phyloP scores from a whole-genome alignment of 1,284 basidiomycete genomes.

The Ustilago sp. region DNA sequence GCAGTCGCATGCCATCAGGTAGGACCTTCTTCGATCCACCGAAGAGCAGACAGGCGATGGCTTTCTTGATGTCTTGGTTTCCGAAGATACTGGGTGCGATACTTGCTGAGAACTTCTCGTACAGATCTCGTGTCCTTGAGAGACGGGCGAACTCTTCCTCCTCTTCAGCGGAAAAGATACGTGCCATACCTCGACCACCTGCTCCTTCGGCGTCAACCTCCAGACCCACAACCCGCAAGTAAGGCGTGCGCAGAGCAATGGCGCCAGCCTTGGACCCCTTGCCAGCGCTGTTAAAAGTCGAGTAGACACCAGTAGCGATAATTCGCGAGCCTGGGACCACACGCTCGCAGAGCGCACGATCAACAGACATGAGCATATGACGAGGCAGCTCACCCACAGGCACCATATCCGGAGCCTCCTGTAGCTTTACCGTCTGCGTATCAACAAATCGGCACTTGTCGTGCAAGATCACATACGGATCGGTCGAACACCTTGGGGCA shows the following conservation, averaged over 20 bases:
- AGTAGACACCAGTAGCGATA: slow-evolving; percentile 95
- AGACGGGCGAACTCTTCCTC: slow-evolving; percentile 95
- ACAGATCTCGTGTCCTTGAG: slow-evolving; percentile 88
- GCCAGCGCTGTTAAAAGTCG: slow-evolving; percentile 85
- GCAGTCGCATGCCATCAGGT: slow-evolving; percentile 95
- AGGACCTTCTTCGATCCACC: slow-evolving; percentile 98
- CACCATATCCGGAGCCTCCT: slow-evolving; percentile 99
- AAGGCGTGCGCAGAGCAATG: slow-evolving; percentile 91
- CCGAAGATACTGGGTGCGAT: slow-evolving; percentile 98
- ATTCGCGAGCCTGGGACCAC: slow-evolving; percentile 90
- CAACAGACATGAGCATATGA: slow-evolving; percentile 92
- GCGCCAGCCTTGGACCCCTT: slow-evolving; percentile 58
- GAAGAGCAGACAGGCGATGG: slow-evolving; percentile 92
- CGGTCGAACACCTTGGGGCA: slow-evolving; percentile 91
- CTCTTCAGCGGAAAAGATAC: slow-evolving; percentile 89
- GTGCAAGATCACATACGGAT: slow-evolving; percentile 96
- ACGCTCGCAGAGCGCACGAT: slow-evolving; percentile 72
- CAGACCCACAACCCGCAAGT: slow-evolving; percentile 91
- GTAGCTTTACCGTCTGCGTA: slow-evolving; percentile 94
- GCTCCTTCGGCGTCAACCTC: slow-evolving; percentile 80
- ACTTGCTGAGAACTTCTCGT: slow-evolving; percentile 91
- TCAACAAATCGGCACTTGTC: slow-evolving; percentile 94
- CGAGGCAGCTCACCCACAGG: slow-evolving; percentile 97
- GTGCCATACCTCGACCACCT: slow-evolving; percentile 75
- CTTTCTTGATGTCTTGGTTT: slow-evolving; percentile 96